Evolutionary conservation across 768 basidiomycete species (phyloP), one percentile per base, ranked within the genome.

Genomic region (Phlebiopsis flavidoalba): DNA sequence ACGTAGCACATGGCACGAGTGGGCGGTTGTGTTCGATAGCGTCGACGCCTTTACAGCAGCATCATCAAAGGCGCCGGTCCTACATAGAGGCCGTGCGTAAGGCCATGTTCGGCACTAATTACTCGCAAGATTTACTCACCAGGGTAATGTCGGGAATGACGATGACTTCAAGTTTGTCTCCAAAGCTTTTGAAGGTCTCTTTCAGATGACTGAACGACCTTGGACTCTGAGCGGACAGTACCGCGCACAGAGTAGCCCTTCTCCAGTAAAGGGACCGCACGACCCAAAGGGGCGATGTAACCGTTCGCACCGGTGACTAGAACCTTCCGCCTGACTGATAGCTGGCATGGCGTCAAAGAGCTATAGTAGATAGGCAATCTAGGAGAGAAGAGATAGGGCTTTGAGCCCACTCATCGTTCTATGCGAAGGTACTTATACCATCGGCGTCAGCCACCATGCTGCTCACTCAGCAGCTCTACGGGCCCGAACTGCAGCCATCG

Each of bases 121-220:
- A 17, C 40, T 24, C 0, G 40, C 10, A 45, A 55, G 26, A 57
- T 72, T n/a, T 43, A 22, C 45, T 50, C 35, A 81, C 81, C 70
- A 74, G 64, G 8, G 75, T 75, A 59, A 92, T 86, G 66, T 93
- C 89, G 46, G 81, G 77, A 0, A 92, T 88, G n/a, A 89, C 73
- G 14, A 81, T 80, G 43, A 84, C 70, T 60, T 87, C 83, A 60
- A 90, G 83, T 45, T 75, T 79, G 58, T 80, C 79, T 0, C 80
- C 84, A 56, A 79, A 79, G 0, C 72, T 66, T 3, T 75, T 72
- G 68, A 88, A 86, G 59, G 78, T 63, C 21, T 85, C 74, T 54
- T 73, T 70, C 60, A 91, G 70, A 64, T 81, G 80, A 2, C 78
- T n/a, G n/a, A n/a, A n/a, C 71, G 1, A 82, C 83, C 67, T 89